phyloP scores from a whole-genome alignment of 2,329 filamentous ascomycete species.

The Curvularia eragrostidis region DNA sequence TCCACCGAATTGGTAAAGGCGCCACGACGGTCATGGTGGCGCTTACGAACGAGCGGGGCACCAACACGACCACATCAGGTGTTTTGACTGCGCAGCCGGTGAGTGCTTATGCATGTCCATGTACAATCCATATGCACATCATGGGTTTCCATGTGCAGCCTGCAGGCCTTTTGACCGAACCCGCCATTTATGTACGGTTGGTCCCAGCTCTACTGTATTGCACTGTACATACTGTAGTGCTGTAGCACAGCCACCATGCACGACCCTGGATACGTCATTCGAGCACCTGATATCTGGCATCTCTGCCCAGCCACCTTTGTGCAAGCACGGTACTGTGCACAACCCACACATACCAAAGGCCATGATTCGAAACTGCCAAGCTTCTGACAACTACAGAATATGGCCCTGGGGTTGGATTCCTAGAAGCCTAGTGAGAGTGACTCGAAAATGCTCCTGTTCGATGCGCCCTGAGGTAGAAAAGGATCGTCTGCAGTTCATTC shows the following conservation, averaged over 20 bases:
- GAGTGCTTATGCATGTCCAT: background rate
- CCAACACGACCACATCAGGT: conserved; percentile 5
- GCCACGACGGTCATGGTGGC: conserved; percentile 8
- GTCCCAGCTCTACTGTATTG: background rate
- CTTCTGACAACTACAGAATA: background rate
- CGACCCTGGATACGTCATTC: background rate
- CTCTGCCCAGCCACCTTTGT: background rate
- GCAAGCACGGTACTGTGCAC: no score
- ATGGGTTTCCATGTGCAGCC: background rate
- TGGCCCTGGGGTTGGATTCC: background rate
- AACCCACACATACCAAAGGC: background rate
- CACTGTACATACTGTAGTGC: no score
- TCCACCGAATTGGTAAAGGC: conserved; percentile 6
- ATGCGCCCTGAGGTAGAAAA: no score
- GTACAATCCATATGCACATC: background rate
- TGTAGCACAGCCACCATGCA: conserved; percentile 1
- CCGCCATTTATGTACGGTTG: background rate
- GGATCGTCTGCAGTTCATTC: no score
- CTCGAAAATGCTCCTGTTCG: no score
- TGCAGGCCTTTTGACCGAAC: background rate
- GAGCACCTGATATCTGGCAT: background rate
- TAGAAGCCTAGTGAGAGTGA: background rate
- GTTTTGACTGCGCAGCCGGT: background rate
- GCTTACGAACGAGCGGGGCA: conserved; percentile 22
- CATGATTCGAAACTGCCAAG: background rate